These are phyloP conservation scores for Schizothecium vesticola DNA, from an alignment of 495 filamentous ascomycete species.

Conservation along the genomic window DNA sequence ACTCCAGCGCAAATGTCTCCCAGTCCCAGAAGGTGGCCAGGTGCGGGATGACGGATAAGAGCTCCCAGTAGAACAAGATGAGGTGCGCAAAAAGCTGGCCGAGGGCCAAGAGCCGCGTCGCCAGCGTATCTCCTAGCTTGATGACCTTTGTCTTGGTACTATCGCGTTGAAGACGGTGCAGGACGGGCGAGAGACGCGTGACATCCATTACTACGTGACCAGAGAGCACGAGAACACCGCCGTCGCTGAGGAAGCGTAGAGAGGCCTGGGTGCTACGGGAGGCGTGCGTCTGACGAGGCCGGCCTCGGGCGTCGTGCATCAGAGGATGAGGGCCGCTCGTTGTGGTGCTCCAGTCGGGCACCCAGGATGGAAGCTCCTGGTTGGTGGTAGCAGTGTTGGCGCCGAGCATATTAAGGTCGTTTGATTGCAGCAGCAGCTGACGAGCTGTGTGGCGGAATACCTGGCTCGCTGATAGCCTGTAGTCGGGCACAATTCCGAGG, in stretches of 20 bases:
- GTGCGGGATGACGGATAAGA: not conserved
- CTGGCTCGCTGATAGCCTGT: not conserved
- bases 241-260: not conserved
- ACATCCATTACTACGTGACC: not conserved
- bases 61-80: not conserved
- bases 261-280: not conserved
- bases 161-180: not conserved
- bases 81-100: too few species aligned
- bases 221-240: not conserved
- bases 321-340: not conserved
- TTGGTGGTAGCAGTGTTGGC: not conserved
- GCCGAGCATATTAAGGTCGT: not conserved
- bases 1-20: conserved; percentile 1
- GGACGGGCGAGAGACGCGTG: not conserved
- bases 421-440: not conserved
- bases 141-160: too few species aligned
- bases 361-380: conserved; percentile 8
- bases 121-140: too few species aligned
- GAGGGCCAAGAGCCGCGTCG: too few species aligned
- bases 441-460: not conserved
- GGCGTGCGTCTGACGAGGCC: not conserved
- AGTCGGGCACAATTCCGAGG: too few species aligned
- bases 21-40: not conserved
- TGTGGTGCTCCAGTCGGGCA: conserved; percentile 9
- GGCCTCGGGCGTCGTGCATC: not conserved